Percentiles rank a stretch among this genome's conserved stretches.
Evolutionary conservation across 768 basidiomycete species (phyloP).

Genomic region (Boletus insuetus): DNA sequence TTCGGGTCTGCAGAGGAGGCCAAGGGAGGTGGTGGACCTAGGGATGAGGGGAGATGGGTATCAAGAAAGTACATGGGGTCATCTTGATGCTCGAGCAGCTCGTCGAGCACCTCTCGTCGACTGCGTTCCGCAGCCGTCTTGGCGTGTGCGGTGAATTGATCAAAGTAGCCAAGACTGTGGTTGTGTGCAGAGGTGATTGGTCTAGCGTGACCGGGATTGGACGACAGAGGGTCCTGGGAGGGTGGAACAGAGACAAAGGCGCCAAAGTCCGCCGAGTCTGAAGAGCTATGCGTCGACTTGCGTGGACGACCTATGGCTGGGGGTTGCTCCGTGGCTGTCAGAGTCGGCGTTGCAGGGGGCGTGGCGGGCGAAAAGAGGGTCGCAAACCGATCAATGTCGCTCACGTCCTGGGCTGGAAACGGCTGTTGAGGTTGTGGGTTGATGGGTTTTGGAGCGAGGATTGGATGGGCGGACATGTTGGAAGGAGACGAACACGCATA

Average conservation of each 20-base stretch:
- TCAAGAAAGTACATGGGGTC: constrained; percentile 65
- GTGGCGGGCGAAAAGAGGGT: constrained; percentile 44
- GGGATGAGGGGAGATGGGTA: background rate
- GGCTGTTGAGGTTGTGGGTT: no score
- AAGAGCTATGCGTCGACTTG: constrained; percentile 21
- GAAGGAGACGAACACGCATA: no score
- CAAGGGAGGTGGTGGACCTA: background rate
- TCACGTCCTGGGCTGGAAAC: no score
- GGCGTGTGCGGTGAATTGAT: constrained; percentile 56
- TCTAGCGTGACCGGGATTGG: background rate
- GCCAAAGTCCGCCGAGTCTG: constrained; percentile 58
- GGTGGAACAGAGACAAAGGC: constrained; percentile 58
- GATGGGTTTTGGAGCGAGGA: background rate
- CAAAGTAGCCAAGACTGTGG: constrained; percentile 52
- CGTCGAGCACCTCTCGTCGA: constrained; percentile 55
- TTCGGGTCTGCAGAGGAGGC: constrained; percentile 26
- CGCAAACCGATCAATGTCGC: constrained; percentile 39
- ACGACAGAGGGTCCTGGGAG: constrained; percentile 44
- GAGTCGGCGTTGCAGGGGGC: constrained; percentile 25
- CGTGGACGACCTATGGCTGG: constrained; percentile 1
- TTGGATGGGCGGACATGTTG: background rate
- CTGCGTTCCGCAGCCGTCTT: constrained; percentile 52
- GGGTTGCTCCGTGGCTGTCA: background rate
- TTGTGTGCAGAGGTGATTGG: background rate
- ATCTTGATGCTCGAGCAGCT: constrained; percentile 63